These are phyloP conservation scores for Dactylellina leptospora DNA, from an alignment of 2,329 filamentous ascomycete species.

Conservation along the genomic window DNA sequence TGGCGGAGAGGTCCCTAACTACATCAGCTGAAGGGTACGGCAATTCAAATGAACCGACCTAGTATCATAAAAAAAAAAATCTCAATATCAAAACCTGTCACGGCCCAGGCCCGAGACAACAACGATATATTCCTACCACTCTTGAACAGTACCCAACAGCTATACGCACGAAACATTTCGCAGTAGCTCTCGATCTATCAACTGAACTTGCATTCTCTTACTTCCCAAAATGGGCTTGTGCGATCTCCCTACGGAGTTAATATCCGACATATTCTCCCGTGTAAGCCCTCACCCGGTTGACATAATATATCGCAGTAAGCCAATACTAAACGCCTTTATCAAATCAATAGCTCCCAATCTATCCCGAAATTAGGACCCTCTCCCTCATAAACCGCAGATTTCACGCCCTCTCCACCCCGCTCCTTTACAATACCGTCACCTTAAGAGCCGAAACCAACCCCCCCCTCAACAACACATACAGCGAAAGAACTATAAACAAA, in stretches of 20 bases:
- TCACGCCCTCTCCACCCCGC: not conserved
- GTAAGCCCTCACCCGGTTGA: not conserved
- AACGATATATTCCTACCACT: no score
- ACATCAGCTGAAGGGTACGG: no score
- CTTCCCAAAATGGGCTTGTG: not conserved
- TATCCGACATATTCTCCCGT: not conserved
- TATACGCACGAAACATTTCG: no score
- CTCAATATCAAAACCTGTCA: no score
- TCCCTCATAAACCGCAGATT: not conserved
- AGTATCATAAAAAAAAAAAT: no score
- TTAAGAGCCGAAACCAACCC: not conserved
- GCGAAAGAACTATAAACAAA: not conserved
- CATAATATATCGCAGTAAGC: not conserved
- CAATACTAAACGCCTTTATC: not conserved
- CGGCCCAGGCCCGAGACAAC: no score
- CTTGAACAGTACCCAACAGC: no score
- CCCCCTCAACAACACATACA: not conserved
- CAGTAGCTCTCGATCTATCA: no score
- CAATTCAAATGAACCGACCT: no score
- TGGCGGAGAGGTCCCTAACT: no score
- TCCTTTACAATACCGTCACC: conserved; percentile 1
- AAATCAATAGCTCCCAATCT: not conserved
- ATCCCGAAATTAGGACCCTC: not conserved
- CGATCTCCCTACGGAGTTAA: not conserved
- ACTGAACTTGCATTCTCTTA: no score